A percentile compares a stretch with the other conserved stretches of the same genome.
These are phyloP conservation scores for Aspergillus puulaauensis DNA, from an alignment of 2,329 filamentous ascomycete genomes.

Conservation along the genomic window DNA sequence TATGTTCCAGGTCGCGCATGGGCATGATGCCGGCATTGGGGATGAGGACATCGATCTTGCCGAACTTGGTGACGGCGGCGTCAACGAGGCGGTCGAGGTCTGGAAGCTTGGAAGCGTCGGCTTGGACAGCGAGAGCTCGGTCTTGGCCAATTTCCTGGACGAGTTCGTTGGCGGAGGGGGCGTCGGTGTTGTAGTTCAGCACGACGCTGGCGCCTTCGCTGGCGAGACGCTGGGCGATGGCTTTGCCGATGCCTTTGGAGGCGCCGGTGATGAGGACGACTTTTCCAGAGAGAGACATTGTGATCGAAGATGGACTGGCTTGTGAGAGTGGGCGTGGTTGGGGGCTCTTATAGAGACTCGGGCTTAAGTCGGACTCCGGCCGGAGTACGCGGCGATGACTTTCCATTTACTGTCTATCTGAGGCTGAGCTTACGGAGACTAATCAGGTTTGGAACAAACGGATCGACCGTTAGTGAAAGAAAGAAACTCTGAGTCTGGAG, in stretches of 20 bases:
- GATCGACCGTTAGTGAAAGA: too few species aligned
- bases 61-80: conserved; percentile 50
- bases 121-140: conserved; percentile 55
- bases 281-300: conserved; percentile 28
- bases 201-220: conserved; percentile 46
- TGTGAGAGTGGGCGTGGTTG: too few species aligned
- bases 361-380: not conserved
- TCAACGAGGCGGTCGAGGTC: conserved; percentile 53
- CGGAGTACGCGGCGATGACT: not conserved
- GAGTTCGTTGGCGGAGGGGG: conserved; percentile 54
- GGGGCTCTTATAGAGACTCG: not conserved
- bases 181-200: conserved; percentile 59
- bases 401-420: too few species aligned
- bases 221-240: conserved; percentile 38
- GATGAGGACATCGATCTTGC: conserved; percentile 60
- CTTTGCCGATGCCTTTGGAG: conserved; percentile 42
- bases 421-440: too few species aligned
- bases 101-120: conserved; percentile 50
- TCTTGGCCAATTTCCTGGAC: conserved; percentile 48
- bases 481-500: too few species aligned
- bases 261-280: conserved; percentile 43
- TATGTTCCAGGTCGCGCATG: conserved; percentile 50
- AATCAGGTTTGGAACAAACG: too few species aligned
- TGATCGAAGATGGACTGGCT: not conserved
- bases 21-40: conserved; percentile 56